phyloP scores from a whole-genome alignment of 805 yeast genomes.

The Gaillardinia entomophila region DNA sequence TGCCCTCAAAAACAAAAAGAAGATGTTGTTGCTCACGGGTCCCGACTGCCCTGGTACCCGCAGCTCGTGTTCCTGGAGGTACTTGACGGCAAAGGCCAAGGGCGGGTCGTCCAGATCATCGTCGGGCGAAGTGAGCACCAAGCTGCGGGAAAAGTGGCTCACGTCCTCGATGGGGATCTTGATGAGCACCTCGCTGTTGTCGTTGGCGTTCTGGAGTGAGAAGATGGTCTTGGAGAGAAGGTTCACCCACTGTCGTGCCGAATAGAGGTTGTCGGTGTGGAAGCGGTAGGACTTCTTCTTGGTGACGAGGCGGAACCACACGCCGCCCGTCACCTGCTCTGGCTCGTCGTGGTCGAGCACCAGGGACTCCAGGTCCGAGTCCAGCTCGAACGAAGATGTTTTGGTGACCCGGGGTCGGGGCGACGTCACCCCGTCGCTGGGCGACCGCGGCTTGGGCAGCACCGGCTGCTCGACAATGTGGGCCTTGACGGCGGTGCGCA shows the following conservation, averaged over 20 bases:
- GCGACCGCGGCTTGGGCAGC: background rate
- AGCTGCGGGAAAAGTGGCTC: constrained; percentile 51
- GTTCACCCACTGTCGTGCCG: constrained; percentile 80
- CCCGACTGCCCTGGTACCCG: background rate
- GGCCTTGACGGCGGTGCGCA: constrained; percentile 56
- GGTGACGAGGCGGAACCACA: constrained; percentile 57
- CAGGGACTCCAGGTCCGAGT: background rate
- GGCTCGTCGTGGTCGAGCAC: constrained; percentile 11
- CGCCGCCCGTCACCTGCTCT: constrained; percentile 24
- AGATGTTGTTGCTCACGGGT: constrained; percentile 50
- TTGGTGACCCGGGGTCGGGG: constrained; percentile 3
- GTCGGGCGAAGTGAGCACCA: constrained; percentile 37
- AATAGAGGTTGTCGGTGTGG: constrained; percentile 62
- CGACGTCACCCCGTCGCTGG: constrained; percentile 1
- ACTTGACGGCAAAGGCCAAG: constrained; percentile 48
- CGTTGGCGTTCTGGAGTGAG: constrained; percentile 52
- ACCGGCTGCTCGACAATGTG: constrained; percentile 37
- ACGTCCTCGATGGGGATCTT: constrained; percentile 72
- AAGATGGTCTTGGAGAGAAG: constrained; percentile 71
- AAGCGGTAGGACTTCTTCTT: constrained; percentile 56
- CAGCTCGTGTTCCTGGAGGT: constrained; percentile 19
- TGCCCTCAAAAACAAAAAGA: constrained; percentile 58
- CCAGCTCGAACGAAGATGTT: background rate
- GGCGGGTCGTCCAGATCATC: constrained; percentile 35
- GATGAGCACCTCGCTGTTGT: constrained; percentile 65